phyloP scores from a whole-genome alignment of 1,139 yeast genomes.

The Kluyveromyces sp. region DNA sequence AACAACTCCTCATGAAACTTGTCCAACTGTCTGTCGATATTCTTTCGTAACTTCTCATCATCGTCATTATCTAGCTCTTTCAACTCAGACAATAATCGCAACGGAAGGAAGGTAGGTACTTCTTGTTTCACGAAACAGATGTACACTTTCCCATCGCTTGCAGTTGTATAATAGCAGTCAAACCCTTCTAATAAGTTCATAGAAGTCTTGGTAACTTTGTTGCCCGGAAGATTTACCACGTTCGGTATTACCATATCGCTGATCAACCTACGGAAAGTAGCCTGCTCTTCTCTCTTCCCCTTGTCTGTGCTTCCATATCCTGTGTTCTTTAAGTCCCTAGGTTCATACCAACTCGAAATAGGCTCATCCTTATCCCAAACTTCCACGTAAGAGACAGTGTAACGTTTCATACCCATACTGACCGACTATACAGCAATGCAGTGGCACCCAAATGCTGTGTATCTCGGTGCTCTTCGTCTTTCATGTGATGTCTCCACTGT shows the following conservation, averaged over 20 bases:
- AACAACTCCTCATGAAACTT: slow-evolving; percentile 29
- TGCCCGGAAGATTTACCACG: slow-evolving; percentile 26
- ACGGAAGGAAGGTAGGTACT: slow-evolving; percentile 29
- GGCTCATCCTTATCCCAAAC: slow-evolving; percentile 19
- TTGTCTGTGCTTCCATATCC: slow-evolving; percentile 19
- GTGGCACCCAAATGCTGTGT: too few species aligned
- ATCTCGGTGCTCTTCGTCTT: too few species aligned
- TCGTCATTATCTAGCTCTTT: slow-evolving; percentile 19
- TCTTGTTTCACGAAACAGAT: slow-evolving; percentile 26
- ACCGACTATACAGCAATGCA: neutral
- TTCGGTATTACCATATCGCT: slow-evolving; percentile 29
- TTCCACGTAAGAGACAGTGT: slow-evolving; percentile 24
- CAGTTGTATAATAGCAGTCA: slow-evolving; percentile 31
- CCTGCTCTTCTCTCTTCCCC: slow-evolving; percentile 16
- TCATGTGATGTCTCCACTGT: too few species aligned
- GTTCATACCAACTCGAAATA: slow-evolving; percentile 16
- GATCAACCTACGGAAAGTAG: slow-evolving; percentile 24
- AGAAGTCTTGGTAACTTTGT: slow-evolving; percentile 30
- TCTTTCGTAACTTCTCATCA: slow-evolving; percentile 20
- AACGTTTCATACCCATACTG: slow-evolving; percentile 2
- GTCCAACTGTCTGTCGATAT: slow-evolving; percentile 24
- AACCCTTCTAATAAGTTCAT: slow-evolving; percentile 27
- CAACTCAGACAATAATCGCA: slow-evolving; percentile 28
- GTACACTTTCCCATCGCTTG: slow-evolving; percentile 15
- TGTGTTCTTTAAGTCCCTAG: slow-evolving; percentile 3